These are phyloP conservation scores for Pseudotsuga menziesii DNA, from an alignment of 75 land plant species.

Conservation along the genomic window DNA sequence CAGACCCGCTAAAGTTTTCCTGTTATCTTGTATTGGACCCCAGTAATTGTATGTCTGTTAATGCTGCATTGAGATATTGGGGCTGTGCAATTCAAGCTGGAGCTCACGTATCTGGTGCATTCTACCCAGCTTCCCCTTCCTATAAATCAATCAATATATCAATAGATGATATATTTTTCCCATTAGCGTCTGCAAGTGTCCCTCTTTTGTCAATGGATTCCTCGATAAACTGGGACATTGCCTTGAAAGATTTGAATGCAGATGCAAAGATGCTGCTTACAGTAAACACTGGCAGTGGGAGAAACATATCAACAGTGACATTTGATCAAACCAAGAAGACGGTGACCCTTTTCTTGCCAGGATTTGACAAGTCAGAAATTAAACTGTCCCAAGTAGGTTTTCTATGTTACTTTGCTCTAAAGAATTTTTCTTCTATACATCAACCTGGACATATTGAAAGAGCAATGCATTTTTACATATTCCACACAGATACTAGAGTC, in stretches of 20 bases:
- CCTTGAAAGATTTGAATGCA: conserved; percentile 21
- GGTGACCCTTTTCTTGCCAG: conserved; percentile 89
- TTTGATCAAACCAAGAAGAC: conserved; percentile 53
- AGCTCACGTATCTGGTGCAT: conserved; percentile 62
- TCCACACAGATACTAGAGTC: not conserved
- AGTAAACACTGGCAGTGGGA: not conserved
- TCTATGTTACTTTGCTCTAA: not conserved
- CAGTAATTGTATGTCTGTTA: conserved; percentile 33
- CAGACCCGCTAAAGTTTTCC: conserved; percentile 55
- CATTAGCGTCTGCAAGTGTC: conserved; percentile 48
- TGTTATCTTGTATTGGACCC: conserved; percentile 79
- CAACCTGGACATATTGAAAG: not conserved
- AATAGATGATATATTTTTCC: conserved; percentile 38
- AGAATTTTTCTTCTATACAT: not conserved
- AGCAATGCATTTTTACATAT: not conserved
- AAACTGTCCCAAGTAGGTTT: conserved; percentile 79
- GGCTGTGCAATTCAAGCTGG: conserved; percentile 97
- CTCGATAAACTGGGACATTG: conserved; percentile 52
- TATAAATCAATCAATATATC: conserved; percentile 7
- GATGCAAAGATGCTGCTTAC: conserved; percentile 42
- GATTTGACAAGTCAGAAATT: conserved; percentile 89
- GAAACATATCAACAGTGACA: conserved; percentile 29
- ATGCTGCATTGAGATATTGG: conserved; percentile 89
- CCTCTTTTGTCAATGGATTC: conserved; percentile 46
- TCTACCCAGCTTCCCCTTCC: conserved; percentile 29